Evolutionary conservation across 345 rosid species (phyloP).

Genomic region (Geranium rotundifolium): DNA sequence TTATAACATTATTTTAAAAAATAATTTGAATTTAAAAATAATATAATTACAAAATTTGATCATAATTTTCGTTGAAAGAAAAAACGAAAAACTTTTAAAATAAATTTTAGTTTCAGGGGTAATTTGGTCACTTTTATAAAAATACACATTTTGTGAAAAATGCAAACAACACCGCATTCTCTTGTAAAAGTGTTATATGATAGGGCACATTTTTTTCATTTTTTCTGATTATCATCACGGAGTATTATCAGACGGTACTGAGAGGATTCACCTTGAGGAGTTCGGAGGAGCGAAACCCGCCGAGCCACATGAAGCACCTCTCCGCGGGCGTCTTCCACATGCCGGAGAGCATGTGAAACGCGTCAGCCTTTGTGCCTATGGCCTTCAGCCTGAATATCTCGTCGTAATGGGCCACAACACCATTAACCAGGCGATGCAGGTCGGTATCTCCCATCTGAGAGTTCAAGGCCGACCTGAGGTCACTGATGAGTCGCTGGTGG

Average conservation of each 20-base stretch:
- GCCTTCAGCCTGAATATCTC: conserved; percentile 66
- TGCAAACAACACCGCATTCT: no score
- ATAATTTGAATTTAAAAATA: no score
- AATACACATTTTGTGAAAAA: no score
- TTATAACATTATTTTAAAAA: no score
- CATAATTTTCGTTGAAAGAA: no score
- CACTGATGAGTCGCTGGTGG: conserved; percentile 61
- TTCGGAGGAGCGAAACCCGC: conserved; percentile 90
- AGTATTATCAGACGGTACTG: background rate
- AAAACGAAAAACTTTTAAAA: no score
- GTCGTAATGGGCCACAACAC: conserved; percentile 69
- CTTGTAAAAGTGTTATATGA: no score
- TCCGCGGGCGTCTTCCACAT: conserved; percentile 95
- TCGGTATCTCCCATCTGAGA: conserved; percentile 55
- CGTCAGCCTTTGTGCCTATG: conserved; percentile 66
- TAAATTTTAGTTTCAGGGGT: no score
- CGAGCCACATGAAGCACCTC: conserved; percentile 95
- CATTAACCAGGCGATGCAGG: conserved; percentile 50
- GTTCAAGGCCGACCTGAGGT: conserved; percentile 60
- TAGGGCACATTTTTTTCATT: no score
- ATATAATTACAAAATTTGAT: no score
- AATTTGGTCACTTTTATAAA: no score
- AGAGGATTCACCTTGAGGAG: conserved; percentile 52
- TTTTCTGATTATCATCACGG: no score
- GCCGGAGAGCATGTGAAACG: conserved; percentile 92